These are phyloP conservation scores for Paxillus rubicundulus DNA, from an alignment of 768 basidiomycete genomes.

Conservation along the genomic window DNA sequence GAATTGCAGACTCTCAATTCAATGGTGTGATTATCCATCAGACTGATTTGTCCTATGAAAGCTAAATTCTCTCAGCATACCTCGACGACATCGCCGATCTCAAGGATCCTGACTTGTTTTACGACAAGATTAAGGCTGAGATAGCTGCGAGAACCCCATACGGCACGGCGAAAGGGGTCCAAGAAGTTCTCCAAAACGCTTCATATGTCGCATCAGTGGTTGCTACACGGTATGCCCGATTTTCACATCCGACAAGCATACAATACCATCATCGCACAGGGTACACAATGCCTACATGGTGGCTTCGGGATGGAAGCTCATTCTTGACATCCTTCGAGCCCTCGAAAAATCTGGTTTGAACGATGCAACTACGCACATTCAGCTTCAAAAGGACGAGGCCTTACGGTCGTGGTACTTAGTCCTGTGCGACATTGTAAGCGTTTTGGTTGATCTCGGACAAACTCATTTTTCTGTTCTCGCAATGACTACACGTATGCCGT, in stretches of 20 bases:
- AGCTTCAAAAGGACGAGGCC: conserved; percentile 49
- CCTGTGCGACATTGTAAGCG: conserved; percentile 60
- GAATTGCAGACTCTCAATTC: conserved; percentile 71
- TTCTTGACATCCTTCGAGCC: conserved; percentile 54
- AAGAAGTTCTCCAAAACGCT: conserved; percentile 37
- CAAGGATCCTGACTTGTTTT: conserved; percentile 64
- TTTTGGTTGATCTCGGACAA: conserved; percentile 61
- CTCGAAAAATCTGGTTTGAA: conserved; percentile 54
- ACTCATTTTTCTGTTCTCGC: conserved; percentile 66
- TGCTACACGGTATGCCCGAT: conserved; percentile 49
- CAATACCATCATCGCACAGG: conserved; percentile 36
- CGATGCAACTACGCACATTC: conserved; percentile 49
- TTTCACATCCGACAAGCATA: conserved; percentile 1
- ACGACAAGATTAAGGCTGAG: conserved; percentile 53
- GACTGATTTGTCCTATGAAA: neutral
- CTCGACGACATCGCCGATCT: conserved; percentile 69
- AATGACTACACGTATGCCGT: conserved; percentile 60
- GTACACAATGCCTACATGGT: conserved; percentile 82
- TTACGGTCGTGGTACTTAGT: conserved; percentile 61
- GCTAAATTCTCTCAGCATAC: conserved; percentile 44
- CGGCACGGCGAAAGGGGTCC: conserved; percentile 26
- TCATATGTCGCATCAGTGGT: conserved; percentile 56
- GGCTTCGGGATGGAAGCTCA: conserved; percentile 79
- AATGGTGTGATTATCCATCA: conserved; percentile 45
- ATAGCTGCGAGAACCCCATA: conserved; percentile 47